These are phyloP conservation scores for Heimioporus sp. DNA, from an alignment of 768 basidiomycete species.

Conservation along the genomic window DNA sequence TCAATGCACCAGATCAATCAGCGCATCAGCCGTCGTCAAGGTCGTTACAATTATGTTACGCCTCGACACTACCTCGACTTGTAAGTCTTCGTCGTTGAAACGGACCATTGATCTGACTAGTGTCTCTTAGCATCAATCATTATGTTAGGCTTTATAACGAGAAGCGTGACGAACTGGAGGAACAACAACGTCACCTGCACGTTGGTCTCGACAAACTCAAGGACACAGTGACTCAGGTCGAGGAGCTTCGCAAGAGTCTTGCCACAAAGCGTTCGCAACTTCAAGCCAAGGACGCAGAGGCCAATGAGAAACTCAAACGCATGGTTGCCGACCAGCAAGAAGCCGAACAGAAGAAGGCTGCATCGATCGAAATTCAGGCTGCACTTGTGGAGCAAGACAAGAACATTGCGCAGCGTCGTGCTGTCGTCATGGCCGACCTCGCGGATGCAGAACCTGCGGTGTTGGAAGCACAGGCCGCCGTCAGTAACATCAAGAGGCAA, in stretches of 20 bases:
- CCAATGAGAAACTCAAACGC: conserved; percentile 94
- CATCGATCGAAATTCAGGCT: conserved; percentile 94
- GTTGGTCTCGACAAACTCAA: conserved; percentile 96
- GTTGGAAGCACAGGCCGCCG: conserved; percentile 91
- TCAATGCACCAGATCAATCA: conserved; percentile 88
- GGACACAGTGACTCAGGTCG: conserved; percentile 95
- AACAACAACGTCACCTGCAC: conserved; percentile 97
- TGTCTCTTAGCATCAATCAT: conserved; percentile 78
- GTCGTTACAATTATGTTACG: conserved; percentile 95
- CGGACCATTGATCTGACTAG: conserved; percentile 3
- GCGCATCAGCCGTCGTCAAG: conserved; percentile 86
- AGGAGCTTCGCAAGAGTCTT: conserved; percentile 91
- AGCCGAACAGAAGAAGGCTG: conserved; percentile 96
- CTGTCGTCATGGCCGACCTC: conserved; percentile 90
- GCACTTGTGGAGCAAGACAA: conserved; percentile 90
- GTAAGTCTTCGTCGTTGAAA: conserved; percentile 50
- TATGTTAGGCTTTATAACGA: conserved; percentile 94
- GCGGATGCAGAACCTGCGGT: conserved; percentile 98
- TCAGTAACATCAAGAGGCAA: conserved; percentile 93
- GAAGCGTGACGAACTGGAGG: conserved; percentile 96
- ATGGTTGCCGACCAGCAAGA: conserved; percentile 99
- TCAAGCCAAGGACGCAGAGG: conserved; percentile 90
- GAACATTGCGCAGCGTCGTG: conserved; percentile 82
- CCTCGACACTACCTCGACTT: conserved; percentile 98
- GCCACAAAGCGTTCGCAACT: conserved; percentile 92